These are phyloP conservation scores for Schrenkiella parvula DNA, from an alignment of 345 rosid genomes.

Conservation along the genomic window DNA sequence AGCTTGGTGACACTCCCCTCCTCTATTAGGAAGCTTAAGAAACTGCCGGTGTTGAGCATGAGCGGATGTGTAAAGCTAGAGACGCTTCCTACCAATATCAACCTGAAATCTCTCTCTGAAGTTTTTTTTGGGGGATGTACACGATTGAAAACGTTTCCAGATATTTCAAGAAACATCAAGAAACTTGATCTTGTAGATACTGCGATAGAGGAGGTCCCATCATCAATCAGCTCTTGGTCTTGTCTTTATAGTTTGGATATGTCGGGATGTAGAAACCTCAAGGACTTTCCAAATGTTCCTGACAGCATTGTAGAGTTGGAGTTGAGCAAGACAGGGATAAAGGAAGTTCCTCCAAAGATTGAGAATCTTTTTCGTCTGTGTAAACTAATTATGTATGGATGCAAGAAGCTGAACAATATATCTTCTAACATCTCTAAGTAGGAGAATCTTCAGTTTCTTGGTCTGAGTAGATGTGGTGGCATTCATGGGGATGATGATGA, in stretches of 20 bases:
- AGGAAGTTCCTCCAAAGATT: constrained; percentile 5
- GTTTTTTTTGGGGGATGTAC: neutral
- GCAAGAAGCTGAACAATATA: neutral
- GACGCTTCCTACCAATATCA: neutral
- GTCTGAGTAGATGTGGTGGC: neutral
- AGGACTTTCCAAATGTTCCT: constrained; percentile 22
- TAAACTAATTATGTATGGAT: neutral
- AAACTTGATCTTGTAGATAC: neutral
- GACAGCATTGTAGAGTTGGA: neutral
- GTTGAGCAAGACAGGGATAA: neutral
- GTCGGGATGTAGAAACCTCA: neutral
- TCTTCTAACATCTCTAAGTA: constrained; percentile 15
- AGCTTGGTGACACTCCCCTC: constrained; percentile 1
- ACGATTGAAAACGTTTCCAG: constrained; percentile 6
- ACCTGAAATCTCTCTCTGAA: neutral
- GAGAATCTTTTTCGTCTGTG: neutral
- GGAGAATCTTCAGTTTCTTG: neutral
- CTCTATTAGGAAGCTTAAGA: neutral
- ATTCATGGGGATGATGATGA: neutral
- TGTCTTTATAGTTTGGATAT: neutral
- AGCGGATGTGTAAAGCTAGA: neutral
- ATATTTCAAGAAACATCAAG: neutral
- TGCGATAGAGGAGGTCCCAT: constrained; percentile 12
- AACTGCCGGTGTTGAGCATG: neutral
- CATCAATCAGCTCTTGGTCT: neutral